Conservation (phyloP, 805 yeast genomes). For the Wickerhamomyces canadensis region DNA sequence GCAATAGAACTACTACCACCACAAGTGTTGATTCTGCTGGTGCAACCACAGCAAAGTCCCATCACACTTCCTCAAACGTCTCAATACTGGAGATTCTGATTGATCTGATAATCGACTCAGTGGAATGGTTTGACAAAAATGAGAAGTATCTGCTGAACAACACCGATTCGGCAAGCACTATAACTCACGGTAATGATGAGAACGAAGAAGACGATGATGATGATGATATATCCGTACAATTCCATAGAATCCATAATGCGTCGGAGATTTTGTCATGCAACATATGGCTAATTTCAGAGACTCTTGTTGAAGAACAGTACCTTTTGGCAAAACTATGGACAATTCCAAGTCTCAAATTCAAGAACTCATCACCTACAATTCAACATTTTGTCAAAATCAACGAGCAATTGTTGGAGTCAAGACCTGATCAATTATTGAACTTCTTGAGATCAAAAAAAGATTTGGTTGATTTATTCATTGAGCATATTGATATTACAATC, state of each 20-base stretch:
- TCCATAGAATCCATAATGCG: slow-evolving; percentile 48
- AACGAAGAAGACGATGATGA: slow-evolving; percentile 12
- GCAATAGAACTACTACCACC: no score
- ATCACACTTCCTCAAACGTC: slow-evolving; percentile 22
- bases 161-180: slow-evolving; percentile 2
- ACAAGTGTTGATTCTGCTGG: no score
- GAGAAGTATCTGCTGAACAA: slow-evolving; percentile 11
- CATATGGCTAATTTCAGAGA: slow-evolving; percentile 87
- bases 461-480: slow-evolving; percentile 64
- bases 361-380: slow-evolving; percentile 65
- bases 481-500: slow-evolving; percentile 84
- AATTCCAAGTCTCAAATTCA: slow-evolving; percentile 50
- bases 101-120: slow-evolving; percentile 35
- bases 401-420: slow-evolving; percentile 79
- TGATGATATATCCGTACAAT: slow-evolving; percentile 17
- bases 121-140: slow-evolving; percentile 33
- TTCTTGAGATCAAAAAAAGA: slow-evolving; percentile 44
- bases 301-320: slow-evolving; percentile 67
- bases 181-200: slow-evolving; percentile 2
- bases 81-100: slow-evolving; percentile 40
- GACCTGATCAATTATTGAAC: slow-evolving; percentile 57
- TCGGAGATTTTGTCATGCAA: slow-evolving; percentile 87
- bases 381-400: slow-evolving; percentile 83
- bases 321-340: slow-evolving; percentile 73
- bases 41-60: no score